Percentiles rank a stretch among this genome's conserved stretches.
phyloP scores from a whole-genome alignment of 306 rosid species.

The Crotalaria pallida region DNA sequence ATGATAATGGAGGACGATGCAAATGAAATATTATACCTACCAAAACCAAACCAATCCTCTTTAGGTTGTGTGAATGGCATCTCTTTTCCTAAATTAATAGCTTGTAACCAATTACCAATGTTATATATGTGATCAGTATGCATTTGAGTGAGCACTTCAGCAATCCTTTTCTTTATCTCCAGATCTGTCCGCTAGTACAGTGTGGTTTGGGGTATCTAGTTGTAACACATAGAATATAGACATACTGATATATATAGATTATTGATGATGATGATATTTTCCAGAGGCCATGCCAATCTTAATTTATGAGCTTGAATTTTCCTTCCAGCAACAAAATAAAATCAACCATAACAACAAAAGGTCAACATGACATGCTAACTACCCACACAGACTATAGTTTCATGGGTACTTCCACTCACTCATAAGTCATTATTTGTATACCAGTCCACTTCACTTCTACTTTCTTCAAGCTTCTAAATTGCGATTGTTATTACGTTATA shows the following conservation, averaged over 20 bases:
- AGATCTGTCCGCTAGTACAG: background rate
- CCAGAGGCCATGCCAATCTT: background rate
- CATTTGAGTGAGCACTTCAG: background rate
- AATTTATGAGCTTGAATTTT: background rate
- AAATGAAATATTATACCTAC: slow-evolving; percentile 19
- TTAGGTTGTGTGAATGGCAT: background rate
- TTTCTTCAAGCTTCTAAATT: background rate
- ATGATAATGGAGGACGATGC: slow-evolving; percentile 69
- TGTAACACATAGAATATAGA: background rate
- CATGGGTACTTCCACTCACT: background rate
- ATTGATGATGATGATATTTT: background rate
- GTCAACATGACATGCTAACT: background rate
- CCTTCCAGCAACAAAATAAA: background rate
- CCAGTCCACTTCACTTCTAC: background rate
- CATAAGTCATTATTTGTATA: background rate
- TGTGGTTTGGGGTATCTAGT: background rate
- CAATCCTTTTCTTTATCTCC: background rate
- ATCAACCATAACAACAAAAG: background rate
- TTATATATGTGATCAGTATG: background rate
- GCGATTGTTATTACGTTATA: too few species aligned
- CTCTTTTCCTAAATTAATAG: background rate
- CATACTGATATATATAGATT: background rate
- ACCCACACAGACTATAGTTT: background rate
- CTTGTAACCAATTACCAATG: background rate
- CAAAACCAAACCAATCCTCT: background rate